A percentile compares a stretch with the other conserved stretches of the same genome.
Conservation (phyloP, 2,329 filamentous ascomycete species). For the Aspergillus cejpii region DNA sequence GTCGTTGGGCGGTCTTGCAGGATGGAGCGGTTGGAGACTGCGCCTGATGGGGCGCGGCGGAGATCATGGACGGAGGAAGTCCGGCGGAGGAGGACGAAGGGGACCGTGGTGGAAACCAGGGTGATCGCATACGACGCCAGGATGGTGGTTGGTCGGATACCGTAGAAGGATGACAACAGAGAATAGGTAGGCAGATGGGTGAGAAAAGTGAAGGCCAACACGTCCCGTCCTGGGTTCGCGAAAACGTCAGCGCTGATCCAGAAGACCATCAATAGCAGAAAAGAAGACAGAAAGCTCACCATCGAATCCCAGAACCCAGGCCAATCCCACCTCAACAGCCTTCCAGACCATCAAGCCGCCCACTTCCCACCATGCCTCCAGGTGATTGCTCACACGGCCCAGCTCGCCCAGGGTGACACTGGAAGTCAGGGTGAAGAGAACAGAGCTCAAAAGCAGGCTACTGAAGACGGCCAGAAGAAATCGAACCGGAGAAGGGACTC, state of each 20-base stretch:
- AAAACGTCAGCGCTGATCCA: not conserved
- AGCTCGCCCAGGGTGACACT: slow-evolving; percentile 60
- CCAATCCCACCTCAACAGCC: slow-evolving; percentile 60
- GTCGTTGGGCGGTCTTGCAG: slow-evolving; percentile 57
- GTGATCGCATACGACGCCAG: slow-evolving; percentile 61
- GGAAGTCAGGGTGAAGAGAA: slow-evolving; percentile 58
- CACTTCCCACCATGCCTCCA: slow-evolving; percentile 58
- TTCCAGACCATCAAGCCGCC: slow-evolving; percentile 51
- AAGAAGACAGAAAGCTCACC: slow-evolving; percentile 24
- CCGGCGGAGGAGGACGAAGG: slow-evolving; percentile 67
- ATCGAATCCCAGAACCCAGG: slow-evolving; percentile 69
- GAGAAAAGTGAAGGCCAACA: slow-evolving; percentile 60
- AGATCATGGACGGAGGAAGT: slow-evolving; percentile 58
- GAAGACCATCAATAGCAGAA: not conserved
- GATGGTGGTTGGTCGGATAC: slow-evolving; percentile 56
- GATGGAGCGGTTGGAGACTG: slow-evolving; percentile 57
- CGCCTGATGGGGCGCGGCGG: slow-evolving; percentile 38
- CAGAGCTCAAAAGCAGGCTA: slow-evolving; percentile 56
- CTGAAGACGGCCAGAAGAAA: slow-evolving; percentile 45
- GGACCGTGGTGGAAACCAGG: slow-evolving; percentile 60
- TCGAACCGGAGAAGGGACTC: slow-evolving; percentile 32
- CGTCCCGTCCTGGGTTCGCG: slow-evolving; percentile 52
- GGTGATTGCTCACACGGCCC: slow-evolving; percentile 57
- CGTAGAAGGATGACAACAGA: slow-evolving; percentile 72
- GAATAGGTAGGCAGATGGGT: slow-evolving; percentile 69